phyloP scores from a whole-genome alignment of 2,329 filamentous ascomycete species.

The Colletotrichum tropicicola region DNA sequence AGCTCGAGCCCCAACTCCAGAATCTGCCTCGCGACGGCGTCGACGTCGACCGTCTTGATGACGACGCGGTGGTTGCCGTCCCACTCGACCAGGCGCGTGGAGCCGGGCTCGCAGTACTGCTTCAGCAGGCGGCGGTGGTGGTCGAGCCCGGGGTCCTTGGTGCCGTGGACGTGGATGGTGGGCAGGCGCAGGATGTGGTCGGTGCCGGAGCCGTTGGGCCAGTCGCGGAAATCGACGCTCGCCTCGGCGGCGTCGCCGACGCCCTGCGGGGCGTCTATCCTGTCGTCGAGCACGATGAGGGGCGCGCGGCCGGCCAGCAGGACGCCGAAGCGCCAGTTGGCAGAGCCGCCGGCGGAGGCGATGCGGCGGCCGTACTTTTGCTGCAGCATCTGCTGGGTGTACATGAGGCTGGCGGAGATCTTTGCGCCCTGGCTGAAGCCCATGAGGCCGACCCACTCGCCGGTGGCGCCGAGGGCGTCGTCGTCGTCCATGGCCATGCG shows the following conservation, averaged over 20 bases:
- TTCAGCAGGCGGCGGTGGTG: conserved; percentile 65
- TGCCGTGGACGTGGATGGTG: conserved; percentile 75
- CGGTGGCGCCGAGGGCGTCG: conserved; percentile 56
- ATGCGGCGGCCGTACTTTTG: conserved; percentile 42
- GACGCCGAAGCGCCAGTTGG: conserved; percentile 67
- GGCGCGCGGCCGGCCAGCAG: conserved; percentile 70
- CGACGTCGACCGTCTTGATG: conserved; percentile 73
- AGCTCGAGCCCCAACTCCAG: conserved; percentile 56
- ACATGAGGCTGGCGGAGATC: conserved; percentile 66
- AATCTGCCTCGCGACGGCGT: conserved; percentile 61
- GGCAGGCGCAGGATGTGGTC: conserved; percentile 63
- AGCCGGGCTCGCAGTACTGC: conserved; percentile 66
- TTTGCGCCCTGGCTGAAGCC: conserved; percentile 76
- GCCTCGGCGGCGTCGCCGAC: conserved; percentile 38
- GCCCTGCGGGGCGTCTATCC: conserved; percentile 34
- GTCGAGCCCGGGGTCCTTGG: conserved; percentile 66
- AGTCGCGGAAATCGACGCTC: conserved; percentile 49
- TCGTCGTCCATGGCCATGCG: conserved; percentile 60
- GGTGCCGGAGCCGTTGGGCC: conserved; percentile 47
- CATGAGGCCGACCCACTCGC: conserved; percentile 67
- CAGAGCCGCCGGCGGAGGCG: conserved; percentile 38
- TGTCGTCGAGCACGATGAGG: conserved; percentile 59
- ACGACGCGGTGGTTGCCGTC: conserved; percentile 77
- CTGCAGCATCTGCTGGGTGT: conserved; percentile 66
- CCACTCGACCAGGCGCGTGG: conserved; percentile 73